Percentiles rank a stretch among this genome's conserved stretches.
Conservation (phyloP, 164 flowering plant species). For the Akebia trifoliata region DNA sequence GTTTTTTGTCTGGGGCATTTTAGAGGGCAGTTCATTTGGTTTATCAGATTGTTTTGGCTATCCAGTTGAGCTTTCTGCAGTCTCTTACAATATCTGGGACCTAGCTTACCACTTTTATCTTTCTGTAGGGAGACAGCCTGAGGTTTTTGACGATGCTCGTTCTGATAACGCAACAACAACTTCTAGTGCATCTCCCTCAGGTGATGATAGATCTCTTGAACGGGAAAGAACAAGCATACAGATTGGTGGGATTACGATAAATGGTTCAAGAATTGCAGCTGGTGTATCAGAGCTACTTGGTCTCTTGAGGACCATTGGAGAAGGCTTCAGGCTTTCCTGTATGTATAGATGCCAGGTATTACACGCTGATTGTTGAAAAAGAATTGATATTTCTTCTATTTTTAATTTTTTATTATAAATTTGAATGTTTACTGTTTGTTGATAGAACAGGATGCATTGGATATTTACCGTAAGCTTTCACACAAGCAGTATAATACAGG, state of each 20-base stretch:
- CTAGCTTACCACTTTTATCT: constrained; percentile 9
- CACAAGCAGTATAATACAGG: constrained; percentile 87
- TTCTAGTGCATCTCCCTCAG: constrained; percentile 38
- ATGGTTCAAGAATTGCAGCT: constrained; percentile 32
- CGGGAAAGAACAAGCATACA: constrained; percentile 40
- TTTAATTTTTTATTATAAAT: constrained; percentile 4
- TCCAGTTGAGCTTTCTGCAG: not conserved
- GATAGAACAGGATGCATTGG: constrained; percentile 77
- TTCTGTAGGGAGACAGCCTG: constrained; percentile 53
- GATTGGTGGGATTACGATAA: constrained; percentile 24
- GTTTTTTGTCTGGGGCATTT: no score
- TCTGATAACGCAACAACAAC: constrained; percentile 28
- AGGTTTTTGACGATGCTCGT: constrained; percentile 61
- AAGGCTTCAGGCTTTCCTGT: constrained; percentile 80
- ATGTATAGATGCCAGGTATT: constrained; percentile 82
- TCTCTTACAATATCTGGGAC: no score
- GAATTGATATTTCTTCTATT: not conserved
- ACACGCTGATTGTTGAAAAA: not conserved
- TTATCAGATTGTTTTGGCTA: no score
- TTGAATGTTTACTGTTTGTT: constrained; percentile 7
- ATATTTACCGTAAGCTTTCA: constrained; percentile 68
- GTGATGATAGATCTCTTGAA: constrained; percentile 46
- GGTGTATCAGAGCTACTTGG: constrained; percentile 66
- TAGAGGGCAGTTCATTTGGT: no score
- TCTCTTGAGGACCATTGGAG: constrained; percentile 76